Evolutionary conservation across 345 rosid species (phyloP).

Genomic region (Camelina laxa): DNA sequence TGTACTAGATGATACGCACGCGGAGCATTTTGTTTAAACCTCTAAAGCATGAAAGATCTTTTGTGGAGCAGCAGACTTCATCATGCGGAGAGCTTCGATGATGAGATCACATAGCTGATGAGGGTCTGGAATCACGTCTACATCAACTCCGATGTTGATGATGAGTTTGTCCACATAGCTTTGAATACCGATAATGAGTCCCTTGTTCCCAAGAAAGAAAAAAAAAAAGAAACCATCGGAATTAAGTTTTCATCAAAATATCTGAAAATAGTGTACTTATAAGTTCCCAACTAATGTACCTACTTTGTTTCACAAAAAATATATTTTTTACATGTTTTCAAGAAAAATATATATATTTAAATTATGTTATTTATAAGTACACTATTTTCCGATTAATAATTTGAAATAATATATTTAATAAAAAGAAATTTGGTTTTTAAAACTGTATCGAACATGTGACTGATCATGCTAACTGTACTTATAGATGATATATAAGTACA

Average conservation of each 20-base stretch:
- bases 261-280: too few relatives aligned
- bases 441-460: too few relatives aligned
- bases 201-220: slow-evolving; percentile 54
- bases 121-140: slow-evolving; percentile 66
- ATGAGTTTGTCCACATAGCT: slow-evolving; percentile 67
- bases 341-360: too few relatives aligned
- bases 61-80: slow-evolving; percentile 45
- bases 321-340: too few relatives aligned
- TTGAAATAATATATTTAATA: too few relatives aligned
- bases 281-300: not conserved
- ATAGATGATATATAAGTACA: too few relatives aligned
- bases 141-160: slow-evolving; percentile 61
- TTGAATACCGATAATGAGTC: slow-evolving; percentile 54
- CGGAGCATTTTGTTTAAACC: not conserved
- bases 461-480: too few relatives aligned
- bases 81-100: slow-evolving; percentile 51
- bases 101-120: slow-evolving; percentile 57
- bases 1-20: not conserved
- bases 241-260: not conserved
- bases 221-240: not conserved
- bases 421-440: too few relatives aligned
- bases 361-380: too few relatives aligned
- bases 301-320: too few relatives aligned
- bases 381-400: too few relatives aligned
- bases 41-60: not conserved